Conservation (phyloP, 2,329 filamentous ascomycete species). For the Calonectria pteridis region DNA sequence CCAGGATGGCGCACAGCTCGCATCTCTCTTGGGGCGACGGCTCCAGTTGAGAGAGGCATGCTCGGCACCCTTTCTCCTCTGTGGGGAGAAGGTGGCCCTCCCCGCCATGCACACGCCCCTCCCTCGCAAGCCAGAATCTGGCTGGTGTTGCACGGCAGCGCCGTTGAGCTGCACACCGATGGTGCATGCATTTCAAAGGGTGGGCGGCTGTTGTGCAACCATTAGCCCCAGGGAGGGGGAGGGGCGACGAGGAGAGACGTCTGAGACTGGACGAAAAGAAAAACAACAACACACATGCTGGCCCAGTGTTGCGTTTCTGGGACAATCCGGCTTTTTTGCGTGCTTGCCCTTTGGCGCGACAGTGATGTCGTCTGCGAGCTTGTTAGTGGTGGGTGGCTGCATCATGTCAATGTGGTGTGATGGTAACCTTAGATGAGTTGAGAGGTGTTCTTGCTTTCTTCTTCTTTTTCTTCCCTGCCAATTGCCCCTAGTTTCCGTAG, state of each 20-base stretch:
- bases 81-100: neutral
- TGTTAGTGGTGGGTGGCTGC: constrained; percentile 30
- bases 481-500: neutral
- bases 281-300: neutral
- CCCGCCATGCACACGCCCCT: constrained; percentile 19
- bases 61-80: neutral
- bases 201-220: constrained; percentile 38
- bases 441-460: neutral
- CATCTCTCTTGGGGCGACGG: neutral
- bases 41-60: constrained; percentile 7
- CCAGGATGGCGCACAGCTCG: constrained; percentile 14
- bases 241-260: neutral
- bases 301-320: neutral
- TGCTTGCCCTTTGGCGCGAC: constrained; percentile 21
- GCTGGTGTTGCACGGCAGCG: constrained; percentile 37
- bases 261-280: neutral
- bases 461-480: neutral
- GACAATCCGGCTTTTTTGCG: neutral
- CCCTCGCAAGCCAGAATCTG: neutral
- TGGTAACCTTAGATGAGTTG: constrained; percentile 10
- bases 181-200: constrained; percentile 37
- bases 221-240: neutral
- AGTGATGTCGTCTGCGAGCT: constrained; percentile 17
- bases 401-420: constrained; percentile 26
- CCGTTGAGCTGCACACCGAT: constrained; percentile 37